Evolutionary conservation across 306 rosid species (phyloP), one percentile per base, ranked within the genome.

Genomic region (Pachyrhizus erosus): DNA sequence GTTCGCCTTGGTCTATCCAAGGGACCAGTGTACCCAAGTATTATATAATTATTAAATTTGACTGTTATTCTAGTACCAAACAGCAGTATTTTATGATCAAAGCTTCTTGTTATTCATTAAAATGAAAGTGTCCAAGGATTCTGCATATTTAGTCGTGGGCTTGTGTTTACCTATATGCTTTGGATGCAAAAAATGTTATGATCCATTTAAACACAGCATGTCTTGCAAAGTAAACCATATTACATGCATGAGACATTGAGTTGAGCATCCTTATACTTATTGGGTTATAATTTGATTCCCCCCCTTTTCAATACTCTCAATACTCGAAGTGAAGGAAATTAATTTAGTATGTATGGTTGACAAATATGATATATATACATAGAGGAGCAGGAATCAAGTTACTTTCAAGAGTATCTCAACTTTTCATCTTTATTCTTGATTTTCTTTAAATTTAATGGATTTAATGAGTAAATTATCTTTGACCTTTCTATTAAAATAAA

Each of bases 1-100:
- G 97, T 92, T 81, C 97, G 92, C 74, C 89, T 92, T 45, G 98
- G 98, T 29, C 86, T 96, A 20, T 93, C 94, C 2, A 93, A 96
- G 90, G 98, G 99, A 84, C 98, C 99, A 0, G 88, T 90, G 55
- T 81, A 85, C 87, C 97, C 97, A 76, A 92, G 92, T 81, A 80
- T 92, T 75, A 84, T 91, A 43, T 91, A 86, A 84, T 70, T 34
- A 84, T 70, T 34, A 51, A 78, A 43, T 51, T 78, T 73, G 45
- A 20, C 29, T 83, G 48, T 70, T 58, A 45, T 57, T 45, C 54
- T 34, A 68, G 73, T 57, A n/a, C 48, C 51, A 43, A 57, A 39
- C 57, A 68, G 15, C 23, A 40, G 70, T 43, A 13, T 65, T 64
- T 39, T 65, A 12, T 7, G 24, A 80, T 58, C 45, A 29, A 51